Evolutionary conservation across 148 eudicot genomes (phyloP), one percentile per base, ranked within the genome.

Genomic region (Amaranthus palmeri): DNA sequence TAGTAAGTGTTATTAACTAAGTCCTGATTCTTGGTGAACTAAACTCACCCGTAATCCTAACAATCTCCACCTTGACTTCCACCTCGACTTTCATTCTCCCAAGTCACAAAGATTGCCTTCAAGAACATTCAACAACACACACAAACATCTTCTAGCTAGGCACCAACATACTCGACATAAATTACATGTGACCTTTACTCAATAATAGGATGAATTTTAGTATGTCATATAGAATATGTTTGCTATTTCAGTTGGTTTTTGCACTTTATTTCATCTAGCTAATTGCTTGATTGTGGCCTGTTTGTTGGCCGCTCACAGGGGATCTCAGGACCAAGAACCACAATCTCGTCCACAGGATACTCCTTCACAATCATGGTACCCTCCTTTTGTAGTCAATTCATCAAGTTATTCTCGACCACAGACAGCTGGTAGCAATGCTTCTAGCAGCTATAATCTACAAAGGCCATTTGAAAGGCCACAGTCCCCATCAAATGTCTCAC

Each of bases 241-340:
- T 25, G 36, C 36, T 25, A 5, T 11, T 12, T 14, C 17, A 55
- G 59, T n/a, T 62, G 67, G 5, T 62, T 43, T 43, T 12, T 7
- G 8, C 25, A 2, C 12, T 61, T 43, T 25, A 42, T 7, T 44
- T n/a, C 45, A 12, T 11, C 50, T 7, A 43, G 50, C 0, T 9
- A 10, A 62, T 4, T 62, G 7, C 4, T 44, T 62, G n/a, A 53
- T 61, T 54, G 64, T 50, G n/a, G 49, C 48, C 17, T 55, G 70
- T 36, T 47, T 64, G 41, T 54, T 72, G 51, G 51, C 63, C 67
- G 18, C 10, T 56, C 71, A 47, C 77, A 92, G 97, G 97, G 93
- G 90, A 73, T 92, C 92, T 71, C 97, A 86, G 72, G 92, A 88
- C 78, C 96, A 86, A 80, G 85, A 85, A 79, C 77, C 82, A 79